Base-by-base conservation (phyloP, 495 filamentous ascomycete species). In the Lasiosphaeriaceae sp. region DNA sequence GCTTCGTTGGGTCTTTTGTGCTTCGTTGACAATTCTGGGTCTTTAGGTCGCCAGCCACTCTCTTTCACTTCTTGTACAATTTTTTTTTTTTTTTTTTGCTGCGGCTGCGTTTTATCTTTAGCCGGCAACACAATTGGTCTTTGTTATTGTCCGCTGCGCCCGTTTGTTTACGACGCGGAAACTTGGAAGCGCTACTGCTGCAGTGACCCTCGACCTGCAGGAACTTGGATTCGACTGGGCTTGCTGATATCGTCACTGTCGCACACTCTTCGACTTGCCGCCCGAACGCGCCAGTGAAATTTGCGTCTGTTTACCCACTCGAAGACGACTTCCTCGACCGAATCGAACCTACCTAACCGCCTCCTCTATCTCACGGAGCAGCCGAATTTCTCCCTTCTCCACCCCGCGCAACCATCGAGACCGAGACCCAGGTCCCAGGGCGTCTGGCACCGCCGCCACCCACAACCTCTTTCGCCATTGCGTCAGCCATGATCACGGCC, bases 401-500 rank as follows among this genome's bases (percentile, higher is more conserved):
- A 31, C 26, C 26, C 26, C 26, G 26, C 26, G 26, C 45, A 19
- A n/a, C n/a, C n/a, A n/a, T n/a, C n/a, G n/a, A n/a, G n/a, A n/a
- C n/a, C n/a, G n/a, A n/a, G n/a, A n/a, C n/a, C n/a, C n/a, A n/a
- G n/a, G n/a, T n/a, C n/a, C 45, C n/a, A 22, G 19, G 20, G 4
- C 45, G 45, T 19, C 19, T 26, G 45, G 5, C 19, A 14, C 12
- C 22, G n/a, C 20, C n/a, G 20, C 45, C 17, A 21, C 45, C 20
- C 11, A 7, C 16, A 1, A 11, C 11, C 20, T 11, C 9, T 22
- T 19, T 11, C 11, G 20, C n/a, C 45, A 21, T 47, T 47, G 45
- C 57, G 41, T 51, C 61, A 54, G 58, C 64, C 60, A 69, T 69
- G 66, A 62, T 55, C 61, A 64, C 66, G 69, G 66, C 74, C 74